Conservation (phyloP, 2,329 filamentous ascomycete species). For the Lachnellula willkommii region DNA sequence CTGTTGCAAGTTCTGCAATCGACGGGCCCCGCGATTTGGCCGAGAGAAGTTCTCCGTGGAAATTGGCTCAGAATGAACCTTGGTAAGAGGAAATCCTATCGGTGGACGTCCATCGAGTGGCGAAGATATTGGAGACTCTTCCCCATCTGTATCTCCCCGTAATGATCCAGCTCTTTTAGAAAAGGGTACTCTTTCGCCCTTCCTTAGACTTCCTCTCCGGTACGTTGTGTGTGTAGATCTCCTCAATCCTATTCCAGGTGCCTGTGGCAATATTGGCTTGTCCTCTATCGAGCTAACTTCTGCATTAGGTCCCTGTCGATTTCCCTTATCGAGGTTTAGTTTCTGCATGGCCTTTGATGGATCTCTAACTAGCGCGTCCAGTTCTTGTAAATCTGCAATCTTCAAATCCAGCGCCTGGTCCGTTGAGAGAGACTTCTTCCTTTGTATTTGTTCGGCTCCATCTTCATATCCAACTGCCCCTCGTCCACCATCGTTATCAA, state of each 20-base stretch:
- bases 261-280: constrained; percentile 77
- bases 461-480: constrained; percentile 66
- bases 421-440: constrained; percentile 59
- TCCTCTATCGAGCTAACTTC: constrained; percentile 53
- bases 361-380: constrained; percentile 81
- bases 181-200: constrained; percentile 68
- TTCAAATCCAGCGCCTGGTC: constrained; percentile 53
- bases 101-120: constrained; percentile 40
- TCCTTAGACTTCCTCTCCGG: constrained; percentile 76
- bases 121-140: constrained; percentile 45
- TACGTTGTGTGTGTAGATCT: constrained; percentile 91
- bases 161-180: constrained; percentile 63
- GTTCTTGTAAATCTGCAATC: constrained; percentile 52
- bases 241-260: constrained; percentile 71
- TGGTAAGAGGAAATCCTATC: constrained; percentile 39
- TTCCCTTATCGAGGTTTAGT: constrained; percentile 42
- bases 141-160: constrained; percentile 55
- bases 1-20: constrained; percentile 23
- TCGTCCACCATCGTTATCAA: constrained; percentile 63
- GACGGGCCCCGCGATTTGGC: constrained; percentile 36
- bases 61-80: constrained; percentile 66
- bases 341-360: constrained; percentile 66
- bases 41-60: constrained; percentile 57
- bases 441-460: constrained; percentile 73
- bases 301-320: constrained; percentile 25